Evolutionary conservation across 768 basidiomycete genomes (phyloP), one percentile per base, ranked within the genome.

Genomic region (Calocybe indica): DNA sequence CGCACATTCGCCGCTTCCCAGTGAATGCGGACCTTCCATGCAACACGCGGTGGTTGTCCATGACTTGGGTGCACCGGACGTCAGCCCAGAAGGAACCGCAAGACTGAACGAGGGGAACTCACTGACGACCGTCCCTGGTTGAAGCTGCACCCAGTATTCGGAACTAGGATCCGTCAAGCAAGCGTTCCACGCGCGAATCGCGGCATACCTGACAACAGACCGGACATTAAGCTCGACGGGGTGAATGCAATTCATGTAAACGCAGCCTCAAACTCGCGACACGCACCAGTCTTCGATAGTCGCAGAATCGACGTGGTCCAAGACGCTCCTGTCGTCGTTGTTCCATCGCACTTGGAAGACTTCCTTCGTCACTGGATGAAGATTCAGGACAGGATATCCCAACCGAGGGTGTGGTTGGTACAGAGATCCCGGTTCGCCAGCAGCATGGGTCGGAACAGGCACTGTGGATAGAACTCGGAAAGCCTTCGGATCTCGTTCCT

Each of bases 21-120:
- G 79, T 75, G 60, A 96, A 98, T 1, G 83, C 79, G 0, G 92
- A 91, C n/a, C 95, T 83, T 9, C 95, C 95, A 55, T 97, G 95
- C 42, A 98, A 71, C 9, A 97, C 90, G 14, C 95, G 80, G 65
- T 95, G 88, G 61, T 98, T 97, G 64, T 98, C 86, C 43, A 95
- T 74, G 14, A 92, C 91, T 91, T 57, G 15, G 8, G 8, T 29
- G 40, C 41, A 29, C 29, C 31, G 32, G 37, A 37, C 39, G 30
- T 10, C 14, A n/a, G 12, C 7, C 14, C 11, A 22, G 29, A 15
- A 6, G 37, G 15, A 28, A 46, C 22, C 30, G 37, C 36, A 37
- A 43, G 10, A 33, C 34, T 37, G 34, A 6, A 28, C 32, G 29
- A 11, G 14, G 12, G 11, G 42, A 12, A 71, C 88, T 58, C 58